Evolutionary conservation across 345 rosid species (phyloP).

Genomic region (Xanthoceras sorbifolium): DNA sequence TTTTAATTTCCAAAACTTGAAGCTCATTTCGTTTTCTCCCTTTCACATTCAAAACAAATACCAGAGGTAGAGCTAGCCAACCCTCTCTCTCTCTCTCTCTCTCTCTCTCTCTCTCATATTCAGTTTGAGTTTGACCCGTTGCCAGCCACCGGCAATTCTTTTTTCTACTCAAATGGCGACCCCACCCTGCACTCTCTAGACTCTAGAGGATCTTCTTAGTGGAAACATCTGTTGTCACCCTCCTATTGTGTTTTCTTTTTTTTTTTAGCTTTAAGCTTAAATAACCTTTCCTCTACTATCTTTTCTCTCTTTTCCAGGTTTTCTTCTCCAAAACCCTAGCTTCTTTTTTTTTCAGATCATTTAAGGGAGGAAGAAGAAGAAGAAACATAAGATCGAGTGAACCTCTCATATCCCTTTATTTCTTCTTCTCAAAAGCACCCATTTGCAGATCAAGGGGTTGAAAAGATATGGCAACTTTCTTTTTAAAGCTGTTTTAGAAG

Average conservation of each 20-base stretch:
- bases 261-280: constrained; percentile 20
- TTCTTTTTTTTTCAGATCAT: constrained; percentile 1
- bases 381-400: constrained; percentile 9
- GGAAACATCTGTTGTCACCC: constrained; percentile 26
- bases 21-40: constrained; percentile 26
- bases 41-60: constrained; percentile 41
- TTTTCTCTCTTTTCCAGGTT: constrained; percentile 18
- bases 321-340: constrained; percentile 49
- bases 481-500: constrained; percentile 31
- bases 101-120: constrained; percentile 41
- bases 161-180: constrained; percentile 48
- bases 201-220: constrained; percentile 46
- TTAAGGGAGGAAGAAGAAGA: neutral
- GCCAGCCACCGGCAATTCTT: constrained; percentile 75
- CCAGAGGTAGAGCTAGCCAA: constrained; percentile 1
- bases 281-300: constrained; percentile 31
- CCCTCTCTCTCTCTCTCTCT: constrained; percentile 27
- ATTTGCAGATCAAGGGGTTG: constrained; percentile 22
- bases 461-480: constrained; percentile 25
- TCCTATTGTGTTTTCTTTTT: constrained; percentile 7
- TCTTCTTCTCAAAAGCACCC: constrained; percentile 6
- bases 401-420: neutral
- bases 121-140: constrained; percentile 84
- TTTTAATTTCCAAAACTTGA: constrained; percentile 8
- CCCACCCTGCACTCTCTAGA: constrained; percentile 48